Evolutionary conservation across 441 rosid species (phyloP).

Genomic region (Mallotus japonicus): DNA sequence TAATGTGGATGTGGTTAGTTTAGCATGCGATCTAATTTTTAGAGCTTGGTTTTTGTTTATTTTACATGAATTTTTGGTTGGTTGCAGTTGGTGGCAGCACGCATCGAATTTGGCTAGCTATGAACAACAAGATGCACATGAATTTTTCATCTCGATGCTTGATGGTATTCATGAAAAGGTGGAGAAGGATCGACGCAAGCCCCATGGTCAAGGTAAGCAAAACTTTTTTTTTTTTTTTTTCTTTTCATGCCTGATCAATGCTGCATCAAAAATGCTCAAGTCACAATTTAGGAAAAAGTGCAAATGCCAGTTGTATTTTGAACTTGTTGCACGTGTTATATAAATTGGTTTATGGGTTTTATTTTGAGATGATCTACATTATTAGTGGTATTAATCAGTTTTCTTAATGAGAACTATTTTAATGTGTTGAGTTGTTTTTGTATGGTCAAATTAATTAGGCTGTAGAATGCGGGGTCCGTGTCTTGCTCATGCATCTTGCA

Average conservation of each 20-base stretch:
- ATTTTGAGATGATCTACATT: background rate
- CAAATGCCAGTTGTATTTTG: background rate
- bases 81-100: slow-evolving; percentile 82
- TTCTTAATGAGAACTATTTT: background rate
- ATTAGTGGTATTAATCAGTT: background rate
- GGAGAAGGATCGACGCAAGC: slow-evolving; percentile 45
- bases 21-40: no score
- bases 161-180: slow-evolving; percentile 78
- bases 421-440: background rate
- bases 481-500: background rate
- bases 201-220: slow-evolving; percentile 38
- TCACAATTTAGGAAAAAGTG: background rate
- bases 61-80: background rate
- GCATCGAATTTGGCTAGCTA: slow-evolving; percentile 73
- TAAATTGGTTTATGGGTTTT: background rate
- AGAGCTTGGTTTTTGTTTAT: no score
- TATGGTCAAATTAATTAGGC: background rate
- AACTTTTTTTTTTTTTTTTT: background rate
- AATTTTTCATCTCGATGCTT: slow-evolving; percentile 79
- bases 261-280: background rate
- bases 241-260: no score
- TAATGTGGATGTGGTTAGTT: no score
- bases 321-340: background rate
- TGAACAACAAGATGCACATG: slow-evolving; percentile 82
- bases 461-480: background rate